phyloP scores from a whole-genome alignment of 768 basidiomycete genomes.

The Phanerodontia chrysosporium region DNA sequence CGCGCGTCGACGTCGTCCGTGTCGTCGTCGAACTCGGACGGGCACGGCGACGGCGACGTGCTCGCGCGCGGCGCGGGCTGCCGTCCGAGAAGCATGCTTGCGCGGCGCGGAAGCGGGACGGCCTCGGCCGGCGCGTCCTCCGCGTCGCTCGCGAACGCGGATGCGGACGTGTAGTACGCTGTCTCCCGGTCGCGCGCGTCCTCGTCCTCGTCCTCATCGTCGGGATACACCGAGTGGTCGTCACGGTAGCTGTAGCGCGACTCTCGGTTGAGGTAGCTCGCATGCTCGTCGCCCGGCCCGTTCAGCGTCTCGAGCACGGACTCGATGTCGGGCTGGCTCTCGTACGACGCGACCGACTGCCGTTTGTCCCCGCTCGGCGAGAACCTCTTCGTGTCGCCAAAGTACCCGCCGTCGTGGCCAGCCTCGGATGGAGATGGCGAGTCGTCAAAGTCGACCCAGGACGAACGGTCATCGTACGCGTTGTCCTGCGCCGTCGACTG shows the following conservation, averaged over 20 bases:
- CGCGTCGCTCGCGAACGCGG: not conserved
- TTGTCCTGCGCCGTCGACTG: not conserved
- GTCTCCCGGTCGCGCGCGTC: conserved; percentile 11
- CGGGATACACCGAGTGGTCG: not conserved
- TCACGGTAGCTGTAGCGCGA: not conserved
- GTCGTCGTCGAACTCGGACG: not conserved
- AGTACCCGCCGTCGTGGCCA: not conserved
- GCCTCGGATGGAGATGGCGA: not conserved
- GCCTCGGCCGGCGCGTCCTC: not conserved
- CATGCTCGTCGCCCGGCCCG: not conserved
- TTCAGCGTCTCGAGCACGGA: not conserved
- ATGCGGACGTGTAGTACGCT: not conserved
- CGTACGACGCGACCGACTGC: conserved; percentile 9
- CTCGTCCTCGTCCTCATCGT: conserved; percentile 16
- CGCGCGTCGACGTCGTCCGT: not conserved
- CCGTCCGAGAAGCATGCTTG: not conserved
- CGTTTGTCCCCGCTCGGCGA: conserved; percentile 3
- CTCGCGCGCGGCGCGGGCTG: not conserved
- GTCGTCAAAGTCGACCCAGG: conserved; percentile 3
- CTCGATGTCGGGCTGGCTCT: not conserved
- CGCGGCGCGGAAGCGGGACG: not conserved
- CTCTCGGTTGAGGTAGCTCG: not conserved
- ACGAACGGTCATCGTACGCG: not conserved
- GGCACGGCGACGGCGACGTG: conserved; percentile 1
- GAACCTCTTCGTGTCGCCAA: not conserved